Percentiles rank a stretch among this genome's conserved stretches.
Evolutionary conservation across 1,284 basidiomycete species (phyloP).

Genomic region (Ustilago bromivora): DNA sequence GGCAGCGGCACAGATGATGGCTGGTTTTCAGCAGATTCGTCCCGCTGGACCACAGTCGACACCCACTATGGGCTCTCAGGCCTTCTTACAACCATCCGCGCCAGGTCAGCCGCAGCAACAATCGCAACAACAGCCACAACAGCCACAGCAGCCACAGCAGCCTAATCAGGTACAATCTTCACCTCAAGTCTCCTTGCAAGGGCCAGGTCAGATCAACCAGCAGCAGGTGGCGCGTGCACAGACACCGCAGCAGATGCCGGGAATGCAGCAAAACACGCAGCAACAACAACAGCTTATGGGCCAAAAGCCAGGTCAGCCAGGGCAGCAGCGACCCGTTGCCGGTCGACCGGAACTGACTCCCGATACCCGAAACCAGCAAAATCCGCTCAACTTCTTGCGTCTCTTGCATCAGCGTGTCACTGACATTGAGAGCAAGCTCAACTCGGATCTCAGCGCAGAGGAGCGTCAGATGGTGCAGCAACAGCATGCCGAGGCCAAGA

Average conservation of each 20-base stretch:
- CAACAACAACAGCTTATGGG: slow-evolving; percentile 33
- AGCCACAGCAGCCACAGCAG: slow-evolving; percentile 22
- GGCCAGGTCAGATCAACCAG: slow-evolving; percentile 26
- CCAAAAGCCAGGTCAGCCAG: slow-evolving; percentile 38
- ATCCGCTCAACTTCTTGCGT: slow-evolving; percentile 54
- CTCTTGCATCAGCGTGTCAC: slow-evolving; percentile 58
- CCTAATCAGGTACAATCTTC: slow-evolving; percentile 28
- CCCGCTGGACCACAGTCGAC: slow-evolving; percentile 39
- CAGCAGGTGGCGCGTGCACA: slow-evolving; percentile 33
- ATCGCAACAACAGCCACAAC: slow-evolving; percentile 16
- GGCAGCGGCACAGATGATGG: slow-evolving; percentile 57
- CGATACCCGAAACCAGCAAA: slow-evolving; percentile 36
- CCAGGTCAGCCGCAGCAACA: slow-evolving; percentile 30
- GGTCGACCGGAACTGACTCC: slow-evolving; percentile 18
- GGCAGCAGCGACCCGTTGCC: slow-evolving; percentile 28
- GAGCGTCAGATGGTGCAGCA: slow-evolving; percentile 54
- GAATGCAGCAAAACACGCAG: slow-evolving; percentile 30
- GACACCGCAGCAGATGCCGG: slow-evolving; percentile 25
- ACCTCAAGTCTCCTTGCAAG: slow-evolving; percentile 31
- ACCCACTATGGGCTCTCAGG: slow-evolving; percentile 32
- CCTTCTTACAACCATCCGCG: slow-evolving; percentile 33
- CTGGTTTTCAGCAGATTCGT: slow-evolving; percentile 44
- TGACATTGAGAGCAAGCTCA: slow-evolving; percentile 58
- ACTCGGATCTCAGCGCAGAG: slow-evolving; percentile 40
- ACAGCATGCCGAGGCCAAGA: slow-evolving; percentile 49